A percentile compares a stretch with the other conserved stretches of the same genome.
Conservation (phyloP, 2,329 filamentous ascomycete species). For the Aspergillus japonicus region DNA sequence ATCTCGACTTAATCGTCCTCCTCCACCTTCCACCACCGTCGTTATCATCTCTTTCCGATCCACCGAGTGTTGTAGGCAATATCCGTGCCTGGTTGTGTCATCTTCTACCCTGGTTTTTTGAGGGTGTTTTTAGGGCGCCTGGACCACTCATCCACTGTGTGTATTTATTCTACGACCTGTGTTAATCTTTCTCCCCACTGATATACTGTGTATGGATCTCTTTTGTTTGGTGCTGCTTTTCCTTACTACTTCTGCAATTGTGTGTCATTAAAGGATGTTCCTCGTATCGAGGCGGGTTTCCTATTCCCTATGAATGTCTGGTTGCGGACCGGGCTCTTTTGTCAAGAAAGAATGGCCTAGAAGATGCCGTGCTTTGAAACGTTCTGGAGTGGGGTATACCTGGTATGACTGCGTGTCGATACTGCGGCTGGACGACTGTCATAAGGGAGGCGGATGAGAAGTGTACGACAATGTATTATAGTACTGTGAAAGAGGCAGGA, state of each 20-base stretch:
- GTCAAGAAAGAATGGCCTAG: conserved; percentile 6
- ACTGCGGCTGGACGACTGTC: background rate
- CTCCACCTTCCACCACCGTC: conserved; percentile 9
- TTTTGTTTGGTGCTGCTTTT: conserved; percentile 8
- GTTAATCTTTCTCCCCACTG: conserved; percentile 10
- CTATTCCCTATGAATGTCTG: conserved; percentile 13
- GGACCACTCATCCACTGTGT: conserved; percentile 23
- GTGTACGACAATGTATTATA: background rate
- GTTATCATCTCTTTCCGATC: conserved; percentile 15
- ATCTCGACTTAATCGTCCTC: conserved; percentile 6
- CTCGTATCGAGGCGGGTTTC: background rate
- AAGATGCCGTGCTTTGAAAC: background rate
- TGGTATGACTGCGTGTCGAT: background rate
- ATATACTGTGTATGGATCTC: conserved; percentile 24
- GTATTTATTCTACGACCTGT: conserved; percentile 27
- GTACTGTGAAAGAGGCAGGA: background rate
- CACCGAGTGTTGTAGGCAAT: conserved; percentile 4
- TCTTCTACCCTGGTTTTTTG: conserved; percentile 8
- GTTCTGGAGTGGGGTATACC: background rate
- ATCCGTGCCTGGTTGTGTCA: conserved; percentile 6
- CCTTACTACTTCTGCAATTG: background rate
- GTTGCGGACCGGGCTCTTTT: conserved; percentile 16
- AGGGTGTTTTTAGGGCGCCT: conserved; percentile 15
- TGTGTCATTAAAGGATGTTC: conserved; percentile 2
- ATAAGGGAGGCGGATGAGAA: background rate